Evolutionary conservation across 192 early-diverging fungal species (phyloP).

Genomic region (Obelidium mucronatum): DNA sequence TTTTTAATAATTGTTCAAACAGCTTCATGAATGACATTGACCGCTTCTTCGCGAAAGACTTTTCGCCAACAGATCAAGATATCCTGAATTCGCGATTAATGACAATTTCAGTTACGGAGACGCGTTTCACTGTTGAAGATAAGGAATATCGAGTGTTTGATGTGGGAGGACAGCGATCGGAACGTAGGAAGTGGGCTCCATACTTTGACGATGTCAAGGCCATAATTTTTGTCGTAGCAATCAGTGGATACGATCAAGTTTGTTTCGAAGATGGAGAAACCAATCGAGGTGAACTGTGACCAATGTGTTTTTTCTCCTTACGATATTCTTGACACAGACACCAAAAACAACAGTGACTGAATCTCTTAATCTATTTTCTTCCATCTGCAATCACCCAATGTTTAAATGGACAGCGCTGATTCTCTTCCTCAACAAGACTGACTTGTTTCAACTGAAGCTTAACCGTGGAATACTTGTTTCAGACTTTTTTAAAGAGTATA

Average conservation of each 20-base stretch:
- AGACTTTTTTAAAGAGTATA: constrained; percentile 48
- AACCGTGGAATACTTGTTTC: constrained; percentile 42
- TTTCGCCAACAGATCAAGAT: constrained; percentile 68
- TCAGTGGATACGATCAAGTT: constrained; percentile 65
- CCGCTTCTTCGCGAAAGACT: constrained; percentile 54
- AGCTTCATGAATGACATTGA: constrained; percentile 47
- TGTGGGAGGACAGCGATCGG: constrained; percentile 69
- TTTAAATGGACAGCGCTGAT: constrained; percentile 58
- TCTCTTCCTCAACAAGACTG: constrained; percentile 71
- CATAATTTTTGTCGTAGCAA: constrained; percentile 66
- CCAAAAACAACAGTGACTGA: too few relatives aligned
- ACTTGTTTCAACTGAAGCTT: constrained; percentile 63
- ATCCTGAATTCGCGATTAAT: constrained; percentile 70
- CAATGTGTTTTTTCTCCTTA: not conserved
- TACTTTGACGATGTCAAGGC: constrained; percentile 70
- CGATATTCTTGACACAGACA: too few relatives aligned
- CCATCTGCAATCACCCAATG: constrained; percentile 47
- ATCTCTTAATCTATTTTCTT: constrained; percentile 40
- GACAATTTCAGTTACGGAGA: constrained; percentile 73
- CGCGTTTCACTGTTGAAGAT: constrained; percentile 48
- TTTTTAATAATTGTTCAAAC: not conserved
- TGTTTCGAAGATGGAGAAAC: constrained; percentile 57
- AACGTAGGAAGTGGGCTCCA: constrained; percentile 67
- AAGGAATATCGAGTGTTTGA: constrained; percentile 60
- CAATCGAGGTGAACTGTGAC: constrained; percentile 47